Percentiles rank a stretch among this genome's conserved stretches.
Evolutionary conservation across 257 asterid species (phyloP).

Genomic region (Anisodus acutangulus): DNA sequence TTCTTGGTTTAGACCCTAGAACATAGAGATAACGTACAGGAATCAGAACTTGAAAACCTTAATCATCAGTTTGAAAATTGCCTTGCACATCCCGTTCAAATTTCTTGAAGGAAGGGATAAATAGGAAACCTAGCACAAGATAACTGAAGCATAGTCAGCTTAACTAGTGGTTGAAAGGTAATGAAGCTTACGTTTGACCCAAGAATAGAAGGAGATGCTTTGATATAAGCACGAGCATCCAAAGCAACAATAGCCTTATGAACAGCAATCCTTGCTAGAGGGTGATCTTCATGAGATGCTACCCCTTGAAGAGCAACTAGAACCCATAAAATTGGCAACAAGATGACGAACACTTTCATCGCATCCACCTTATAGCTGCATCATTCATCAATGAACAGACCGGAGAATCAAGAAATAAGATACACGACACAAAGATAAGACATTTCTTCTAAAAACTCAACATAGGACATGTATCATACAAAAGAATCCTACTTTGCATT

Average conservation of each 20-base stretch:
- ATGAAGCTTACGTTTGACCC: slow-evolving; percentile 63
- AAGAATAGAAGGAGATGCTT: slow-evolving; percentile 77
- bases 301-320: slow-evolving; percentile 50
- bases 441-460: slow-evolving; percentile 1
- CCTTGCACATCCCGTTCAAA: not conserved
- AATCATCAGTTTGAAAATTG: slow-evolving; percentile 8
- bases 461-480: not conserved
- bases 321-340: slow-evolving; percentile 58
- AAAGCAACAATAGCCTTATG: slow-evolving; percentile 64
- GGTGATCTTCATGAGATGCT: slow-evolving; percentile 72
- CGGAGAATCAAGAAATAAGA: not conserved
- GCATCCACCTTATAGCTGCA: slow-evolving; percentile 38
- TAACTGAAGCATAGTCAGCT: not conserved
- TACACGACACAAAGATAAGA: not conserved
- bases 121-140: not conserved
- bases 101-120: not conserved
- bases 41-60: slow-evolving; percentile 13
- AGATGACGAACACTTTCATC: slow-evolving; percentile 46
- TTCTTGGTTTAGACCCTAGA: slow-evolving; percentile 60
- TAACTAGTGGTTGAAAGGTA: not conserved
- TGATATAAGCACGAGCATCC: slow-evolving; percentile 59
- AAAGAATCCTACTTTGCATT: not conserved
- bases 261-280: slow-evolving; percentile 63
- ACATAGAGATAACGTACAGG: not conserved
- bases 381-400: not conserved